These are phyloP conservation scores for Maudiozyma turicensis DNA, from an alignment of 805 yeast genomes.

Conservation along the genomic window DNA sequence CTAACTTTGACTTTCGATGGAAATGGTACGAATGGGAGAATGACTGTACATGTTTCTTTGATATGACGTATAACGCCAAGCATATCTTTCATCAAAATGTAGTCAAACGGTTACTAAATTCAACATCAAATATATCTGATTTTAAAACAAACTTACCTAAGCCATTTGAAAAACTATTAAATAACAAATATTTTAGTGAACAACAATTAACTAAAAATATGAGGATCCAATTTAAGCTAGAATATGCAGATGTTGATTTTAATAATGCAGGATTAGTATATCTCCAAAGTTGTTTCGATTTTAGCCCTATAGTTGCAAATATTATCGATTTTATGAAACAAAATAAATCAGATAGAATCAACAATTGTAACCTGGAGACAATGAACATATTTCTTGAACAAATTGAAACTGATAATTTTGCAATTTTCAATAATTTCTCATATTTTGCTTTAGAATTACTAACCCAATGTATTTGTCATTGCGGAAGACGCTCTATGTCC, in stretches of 20 bases:
- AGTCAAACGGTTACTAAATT: slow-evolving; percentile 66
- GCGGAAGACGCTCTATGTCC: slow-evolving; percentile 80
- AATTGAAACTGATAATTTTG: slow-evolving; percentile 15
- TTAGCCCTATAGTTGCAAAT: slow-evolving; percentile 22
- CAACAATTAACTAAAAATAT: slow-evolving; percentile 29
- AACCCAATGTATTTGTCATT: slow-evolving; percentile 61
- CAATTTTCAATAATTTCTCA: slow-evolving; percentile 28
- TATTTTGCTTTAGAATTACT: slow-evolving; percentile 47
- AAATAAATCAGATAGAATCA: slow-evolving; percentile 10
- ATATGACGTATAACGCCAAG: slow-evolving; percentile 52
- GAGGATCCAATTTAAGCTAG: slow-evolving; percentile 9
- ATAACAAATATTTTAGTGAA: slow-evolving; percentile 29
- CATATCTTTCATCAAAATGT: slow-evolving; percentile 60
- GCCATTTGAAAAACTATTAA: slow-evolving; percentile 37
- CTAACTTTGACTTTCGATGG: slow-evolving; percentile 88
- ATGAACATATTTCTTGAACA: slow-evolving; percentile 13
- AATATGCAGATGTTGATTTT: slow-evolving; percentile 15
- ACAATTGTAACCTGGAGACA: slow-evolving; percentile 9
- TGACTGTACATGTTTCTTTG: slow-evolving; percentile 36
- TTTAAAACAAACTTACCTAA: slow-evolving; percentile 60
- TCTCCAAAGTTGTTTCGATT: slow-evolving; percentile 27
- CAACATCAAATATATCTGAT: slow-evolving; percentile 51
- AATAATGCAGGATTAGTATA: slow-evolving; percentile 28
- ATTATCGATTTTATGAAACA: slow-evolving; percentile 28
- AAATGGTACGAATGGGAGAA: slow-evolving; percentile 86